These are phyloP conservation scores for Lunularia cruciata DNA, from an alignment of 225 moss, liverwort and hornwort species.

Conservation along the genomic window DNA sequence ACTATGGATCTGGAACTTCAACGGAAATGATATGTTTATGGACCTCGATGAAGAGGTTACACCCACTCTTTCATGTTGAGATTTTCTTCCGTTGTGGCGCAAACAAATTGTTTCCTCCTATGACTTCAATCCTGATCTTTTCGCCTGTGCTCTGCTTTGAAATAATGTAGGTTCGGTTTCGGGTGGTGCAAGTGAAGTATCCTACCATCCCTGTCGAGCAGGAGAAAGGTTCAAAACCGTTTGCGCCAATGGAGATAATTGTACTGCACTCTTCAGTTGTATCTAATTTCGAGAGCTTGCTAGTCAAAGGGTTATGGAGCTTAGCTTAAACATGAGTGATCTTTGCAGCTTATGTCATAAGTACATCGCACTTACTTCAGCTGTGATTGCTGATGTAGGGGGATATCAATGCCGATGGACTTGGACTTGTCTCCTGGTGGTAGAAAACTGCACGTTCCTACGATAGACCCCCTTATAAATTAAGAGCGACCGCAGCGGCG, in stretches of 20 bases:
- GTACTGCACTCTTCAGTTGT: constrained; percentile 33
- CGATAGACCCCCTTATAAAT: too few species aligned
- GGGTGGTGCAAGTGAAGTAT: constrained; percentile 90
- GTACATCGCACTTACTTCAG: too few species aligned
- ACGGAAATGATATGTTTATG: constrained; percentile 78
- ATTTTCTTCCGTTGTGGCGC: not conserved
- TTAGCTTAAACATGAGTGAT: not conserved
- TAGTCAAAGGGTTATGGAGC: not conserved
- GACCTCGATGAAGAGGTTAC: constrained; percentile 96
- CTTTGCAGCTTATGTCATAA: not conserved
- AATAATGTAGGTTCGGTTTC: constrained; percentile 67
- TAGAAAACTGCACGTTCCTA: too few species aligned
- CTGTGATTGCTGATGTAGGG: constrained; percentile 47
- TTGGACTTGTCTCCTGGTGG: constrained; percentile 96
- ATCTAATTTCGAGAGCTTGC: not conserved
- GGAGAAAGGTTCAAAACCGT: constrained; percentile 79
- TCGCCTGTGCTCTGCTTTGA: too few species aligned
- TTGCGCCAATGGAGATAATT: constrained; percentile 87
- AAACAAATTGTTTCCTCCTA: not conserved
- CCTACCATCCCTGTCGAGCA: constrained; percentile 76
- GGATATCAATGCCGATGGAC: constrained; percentile 89
- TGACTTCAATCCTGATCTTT: not conserved
- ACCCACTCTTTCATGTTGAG: not conserved
- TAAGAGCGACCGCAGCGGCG: too few species aligned
- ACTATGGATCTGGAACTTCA: constrained; percentile 96